phyloP scores from a whole-genome alignment of 306 rosid genomes.

The cucumber (Cucumis sativus) region Cucumber_9930_V3 NC_026655.2:29750501-29751000 shows the following conservation, averaged over 20 bases:
- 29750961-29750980: not conserved
- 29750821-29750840: not conserved
- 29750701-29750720: not conserved
- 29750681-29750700: not conserved
- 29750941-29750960: not conserved
- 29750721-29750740: not conserved
- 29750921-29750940: not conserved
- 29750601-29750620: not conserved
- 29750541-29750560: not conserved
- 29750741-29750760: not conserved
- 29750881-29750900: conserved; percentile 70
- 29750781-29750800: not conserved
- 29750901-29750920: conserved; percentile 9
- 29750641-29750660: not conserved
- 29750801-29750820: not conserved
- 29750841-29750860: conserved; percentile 21
- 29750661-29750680: not conserved
- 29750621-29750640: not conserved
- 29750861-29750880: conserved; percentile 19
- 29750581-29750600: not conserved
- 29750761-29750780: not conserved
- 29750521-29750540: not conserved
- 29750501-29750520: not conserved
- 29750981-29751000: not conserved
- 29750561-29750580: not conserved